Evolutionary conservation across 768 basidiomycete genomes (phyloP).

Genomic region (Suillus cothurnatus): DNA sequence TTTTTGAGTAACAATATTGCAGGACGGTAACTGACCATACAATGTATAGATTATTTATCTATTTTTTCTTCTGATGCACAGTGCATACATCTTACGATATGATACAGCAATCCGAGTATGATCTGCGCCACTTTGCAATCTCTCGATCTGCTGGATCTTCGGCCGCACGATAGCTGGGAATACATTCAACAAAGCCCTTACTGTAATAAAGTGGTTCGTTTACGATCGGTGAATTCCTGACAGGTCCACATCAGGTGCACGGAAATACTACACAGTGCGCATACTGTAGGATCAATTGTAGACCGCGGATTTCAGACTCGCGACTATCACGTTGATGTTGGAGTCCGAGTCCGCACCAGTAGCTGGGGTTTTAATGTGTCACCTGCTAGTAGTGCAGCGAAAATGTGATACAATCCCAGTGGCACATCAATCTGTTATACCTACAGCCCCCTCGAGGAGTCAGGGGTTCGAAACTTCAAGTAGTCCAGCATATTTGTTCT

Average conservation of each 20-base stretch:
- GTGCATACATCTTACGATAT: background rate
- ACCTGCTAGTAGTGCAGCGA: no score
- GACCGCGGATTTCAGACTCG: background rate
- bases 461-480: no score
- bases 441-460: no score
- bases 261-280: no score
- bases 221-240: background rate
- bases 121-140: background rate
- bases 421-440: no score
- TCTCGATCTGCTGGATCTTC: background rate
- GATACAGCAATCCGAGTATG: background rate
- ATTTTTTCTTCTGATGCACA: background rate
- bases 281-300: background rate
- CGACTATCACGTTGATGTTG: background rate
- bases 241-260: background rate
- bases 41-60: background rate
- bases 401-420: no score
- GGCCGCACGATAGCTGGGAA: background rate
- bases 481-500: no score
- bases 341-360: no score
- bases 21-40: background rate
- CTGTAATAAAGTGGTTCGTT: background rate
- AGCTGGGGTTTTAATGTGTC: no score
- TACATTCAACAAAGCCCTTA: background rate
- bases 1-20: background rate